Base-by-base conservation (phyloP, 768 basidiomycete species). In the Amanita molliuscula region DNA sequence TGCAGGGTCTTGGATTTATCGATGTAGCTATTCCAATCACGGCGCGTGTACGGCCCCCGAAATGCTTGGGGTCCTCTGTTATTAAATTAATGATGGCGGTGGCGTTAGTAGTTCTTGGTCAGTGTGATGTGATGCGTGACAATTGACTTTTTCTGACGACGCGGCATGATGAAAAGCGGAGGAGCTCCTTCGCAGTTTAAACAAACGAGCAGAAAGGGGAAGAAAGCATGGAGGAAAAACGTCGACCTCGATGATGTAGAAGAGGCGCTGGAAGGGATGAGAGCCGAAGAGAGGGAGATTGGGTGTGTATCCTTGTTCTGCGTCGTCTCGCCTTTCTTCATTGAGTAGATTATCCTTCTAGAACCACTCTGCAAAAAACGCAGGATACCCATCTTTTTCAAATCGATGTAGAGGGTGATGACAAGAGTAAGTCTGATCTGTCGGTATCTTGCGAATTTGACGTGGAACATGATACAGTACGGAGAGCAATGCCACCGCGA, bases 181-280 rank as follows among this genome's bases (percentile, higher is more conserved):
- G 81, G 81, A 3, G 82, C 81, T 0, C 79, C 81, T 0, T 71
- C 79, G 1, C 79, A 84, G 52, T 75, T 71, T 46, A 74, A 65
- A 18, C 91, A 94, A 63, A 64, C 80, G 0, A 88, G 84, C 58
- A 71, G 92, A 51, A 95, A 91, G 64, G 89, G 91, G n/a, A 95
- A 95, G 64, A 80, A 78, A 50, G 81, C 92, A 42, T 95, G 93
- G 93, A 68, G 93, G 62, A 95, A 96, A 69, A 89, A 96, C 64
- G 82, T 95, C 47, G 82, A 95, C 62, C 76, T 95, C 44, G 77
- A 79, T 21, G 81, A 81, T 44, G 81, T 93, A 16, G 49, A 50
- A 44, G 21, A 34, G 42, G 81, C 79, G 2, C 59, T 94, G 54
- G 92, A 94, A 63, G 76, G 70, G 51, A 68, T 88, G 53, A 71